A percentile compares a stretch with the other conserved stretches of the same genome.
These are phyloP conservation scores for Lotus japonicus DNA, from an alignment of 306 rosid genomes.

Conservation along the genomic window DNA sequence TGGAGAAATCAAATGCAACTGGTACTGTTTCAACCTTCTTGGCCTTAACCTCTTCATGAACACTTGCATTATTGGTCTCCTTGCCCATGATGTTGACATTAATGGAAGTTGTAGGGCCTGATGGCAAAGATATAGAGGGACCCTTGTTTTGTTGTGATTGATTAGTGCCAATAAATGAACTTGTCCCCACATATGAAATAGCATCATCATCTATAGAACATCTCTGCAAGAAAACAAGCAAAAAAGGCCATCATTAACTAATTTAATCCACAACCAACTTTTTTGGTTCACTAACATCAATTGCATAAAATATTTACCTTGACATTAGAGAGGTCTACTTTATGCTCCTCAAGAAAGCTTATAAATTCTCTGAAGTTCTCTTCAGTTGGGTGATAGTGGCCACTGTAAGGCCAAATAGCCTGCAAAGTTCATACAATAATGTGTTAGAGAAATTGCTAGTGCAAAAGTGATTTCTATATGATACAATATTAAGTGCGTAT, in stretches of 20 bases:
- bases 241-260: background rate
- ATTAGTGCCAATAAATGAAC: constrained; percentile 23
- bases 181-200: constrained; percentile 29
- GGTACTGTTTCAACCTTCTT: constrained; percentile 24
- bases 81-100: background rate
- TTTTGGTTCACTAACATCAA: background rate
- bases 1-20: constrained; percentile 31
- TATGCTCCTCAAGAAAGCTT: constrained; percentile 68
- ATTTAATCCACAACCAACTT: background rate
- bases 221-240: constrained; percentile 38
- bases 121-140: constrained; percentile 14
- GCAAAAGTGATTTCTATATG: background rate
- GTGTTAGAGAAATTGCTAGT: constrained; percentile 4
- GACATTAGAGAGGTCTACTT: constrained; percentile 78
- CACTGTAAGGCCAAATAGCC: constrained; percentile 99
- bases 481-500: background rate
- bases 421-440: constrained; percentile 22
- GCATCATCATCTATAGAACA: constrained; percentile 79
- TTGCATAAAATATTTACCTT: constrained; percentile 40
- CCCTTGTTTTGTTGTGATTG: constrained; percentile 22
- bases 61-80: background rate
- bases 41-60: constrained; percentile 25
- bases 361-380: constrained; percentile 84
- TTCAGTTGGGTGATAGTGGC: constrained; percentile 96
- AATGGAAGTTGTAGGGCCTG: background rate